phyloP scores from a whole-genome alignment of 495 filamentous ascomycete genomes.

The Trypethelium eluteriae region DNA sequence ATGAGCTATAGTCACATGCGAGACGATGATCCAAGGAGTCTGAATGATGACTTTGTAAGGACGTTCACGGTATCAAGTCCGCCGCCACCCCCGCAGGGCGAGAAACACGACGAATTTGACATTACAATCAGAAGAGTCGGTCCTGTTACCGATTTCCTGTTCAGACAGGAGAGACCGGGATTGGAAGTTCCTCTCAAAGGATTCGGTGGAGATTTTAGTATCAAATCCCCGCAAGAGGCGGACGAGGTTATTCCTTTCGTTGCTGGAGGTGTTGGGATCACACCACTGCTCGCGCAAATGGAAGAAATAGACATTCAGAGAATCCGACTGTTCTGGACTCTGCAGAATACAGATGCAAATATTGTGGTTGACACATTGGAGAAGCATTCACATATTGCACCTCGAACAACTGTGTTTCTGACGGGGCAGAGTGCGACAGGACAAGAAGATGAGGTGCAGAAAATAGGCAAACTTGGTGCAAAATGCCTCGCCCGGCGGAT shows the following conservation, averaged over 20 bases:
- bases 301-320: conserved; percentile 38
- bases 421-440: conserved; percentile 39
- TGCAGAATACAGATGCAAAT: conserved; percentile 52
- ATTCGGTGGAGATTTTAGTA: conserved; percentile 60
- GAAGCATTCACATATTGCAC: conserved; percentile 44
- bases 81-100: conserved; percentile 32
- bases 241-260: conserved; percentile 46
- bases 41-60: conserved; percentile 76
- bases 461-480: conserved; percentile 36
- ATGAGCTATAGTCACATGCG: conserved; percentile 74
- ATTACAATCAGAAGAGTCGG: conserved; percentile 64
- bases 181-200: conserved; percentile 61
- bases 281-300: conserved; percentile 62
- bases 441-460: conserved; percentile 22
- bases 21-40: conserved; percentile 62
- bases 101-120: conserved; percentile 50
- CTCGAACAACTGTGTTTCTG: conserved; percentile 51
- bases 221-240: conserved; percentile 34
- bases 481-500: conserved; percentile 47
- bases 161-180: conserved; percentile 42
- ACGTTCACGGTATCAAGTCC: conserved; percentile 69
- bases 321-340: conserved; percentile 58
- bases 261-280: conserved; percentile 75
- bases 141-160: conserved; percentile 57
- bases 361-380: conserved; percentile 55